phyloP scores from a whole-genome alignment of 495 filamentous ascomycete species.

The Aspergillus heteromorphus region DNA sequence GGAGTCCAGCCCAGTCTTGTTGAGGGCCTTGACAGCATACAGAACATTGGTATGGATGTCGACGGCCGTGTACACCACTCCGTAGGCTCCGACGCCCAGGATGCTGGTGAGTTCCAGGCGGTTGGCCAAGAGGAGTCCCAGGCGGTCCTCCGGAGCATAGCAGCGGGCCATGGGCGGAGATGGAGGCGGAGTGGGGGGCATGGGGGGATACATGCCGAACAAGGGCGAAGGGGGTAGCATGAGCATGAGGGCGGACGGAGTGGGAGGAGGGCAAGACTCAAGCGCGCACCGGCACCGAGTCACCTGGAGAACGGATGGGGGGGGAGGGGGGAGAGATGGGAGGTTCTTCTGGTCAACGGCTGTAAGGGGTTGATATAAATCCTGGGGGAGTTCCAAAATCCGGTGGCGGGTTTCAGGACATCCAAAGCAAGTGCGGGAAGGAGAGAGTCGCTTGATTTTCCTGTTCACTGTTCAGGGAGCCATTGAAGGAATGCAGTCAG shows the following conservation, averaged over 20 bases:
- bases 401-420: constrained; percentile 7
- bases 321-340: background rate
- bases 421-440: constrained; percentile 4
- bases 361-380: constrained; percentile 2
- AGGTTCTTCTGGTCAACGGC: background rate
- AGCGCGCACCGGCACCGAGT: background rate
- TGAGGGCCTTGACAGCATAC: constrained; percentile 96
- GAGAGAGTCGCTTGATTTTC: constrained; percentile 8
- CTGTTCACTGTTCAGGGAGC: constrained; percentile 14
- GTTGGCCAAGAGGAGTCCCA: constrained; percentile 78
- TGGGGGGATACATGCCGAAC: constrained; percentile 40
- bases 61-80: constrained; percentile 90
- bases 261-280: background rate
- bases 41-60: constrained; percentile 75
- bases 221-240: constrained; percentile 17
- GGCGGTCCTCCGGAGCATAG: constrained; percentile 71
- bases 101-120: constrained; percentile 79
- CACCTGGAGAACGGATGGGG: background rate
- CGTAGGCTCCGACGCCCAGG: constrained; percentile 91
- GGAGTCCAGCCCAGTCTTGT: constrained; percentile 83
- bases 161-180: constrained; percentile 49
- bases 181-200: constrained; percentile 59
- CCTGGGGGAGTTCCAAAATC: constrained; percentile 9
- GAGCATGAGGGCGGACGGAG: background rate
- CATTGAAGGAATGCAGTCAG: constrained; percentile 20